A percentile compares a stretch with the other conserved stretches of the same genome.
These are phyloP conservation scores for Schizochytrium sp. DNA, from an alignment of 108 stramenopile genomes.

Conservation along the genomic window DNA sequence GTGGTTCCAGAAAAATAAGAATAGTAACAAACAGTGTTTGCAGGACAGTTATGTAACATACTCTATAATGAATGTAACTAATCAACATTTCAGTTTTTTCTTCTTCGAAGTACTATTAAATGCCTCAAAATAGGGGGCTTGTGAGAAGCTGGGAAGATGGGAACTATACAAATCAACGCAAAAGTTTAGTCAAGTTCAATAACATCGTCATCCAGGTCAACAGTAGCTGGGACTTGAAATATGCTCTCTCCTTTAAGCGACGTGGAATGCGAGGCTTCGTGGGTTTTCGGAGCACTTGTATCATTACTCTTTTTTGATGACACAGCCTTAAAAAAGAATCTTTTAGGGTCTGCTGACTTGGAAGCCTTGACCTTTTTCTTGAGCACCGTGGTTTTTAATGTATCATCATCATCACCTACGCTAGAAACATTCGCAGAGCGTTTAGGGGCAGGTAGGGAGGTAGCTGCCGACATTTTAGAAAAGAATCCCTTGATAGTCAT, in stretches of 20 bases:
- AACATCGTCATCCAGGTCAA: background rate
- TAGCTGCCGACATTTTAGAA: background rate
- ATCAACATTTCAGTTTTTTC: background rate
- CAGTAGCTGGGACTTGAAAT: background rate
- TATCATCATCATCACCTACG: too few species aligned
- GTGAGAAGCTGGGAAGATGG: too few species aligned
- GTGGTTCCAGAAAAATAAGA: background rate
- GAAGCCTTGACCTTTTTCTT: background rate
- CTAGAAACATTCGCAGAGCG: too few species aligned
- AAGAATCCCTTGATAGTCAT: background rate
- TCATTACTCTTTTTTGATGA: too few species aligned
- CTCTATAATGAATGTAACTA: background rate
- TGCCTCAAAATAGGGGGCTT: too few species aligned
- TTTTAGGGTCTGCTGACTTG: background rate
- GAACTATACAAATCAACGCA: too few species aligned
- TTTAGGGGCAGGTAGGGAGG: too few species aligned
- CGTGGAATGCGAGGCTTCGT: too few species aligned
- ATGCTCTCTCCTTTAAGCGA: background rate
- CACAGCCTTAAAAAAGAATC: too few species aligned
- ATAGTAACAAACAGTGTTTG: background rate
- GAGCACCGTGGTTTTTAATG: too few species aligned
- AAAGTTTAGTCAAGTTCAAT: slow-evolving; percentile 2
- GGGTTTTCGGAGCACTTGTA: too few species aligned
- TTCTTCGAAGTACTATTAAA: background rate
- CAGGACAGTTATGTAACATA: background rate